Evolutionary conservation across 192 early-diverging fungal genomes (phyloP).

Genomic region (Kappamyces sp.): DNA sequence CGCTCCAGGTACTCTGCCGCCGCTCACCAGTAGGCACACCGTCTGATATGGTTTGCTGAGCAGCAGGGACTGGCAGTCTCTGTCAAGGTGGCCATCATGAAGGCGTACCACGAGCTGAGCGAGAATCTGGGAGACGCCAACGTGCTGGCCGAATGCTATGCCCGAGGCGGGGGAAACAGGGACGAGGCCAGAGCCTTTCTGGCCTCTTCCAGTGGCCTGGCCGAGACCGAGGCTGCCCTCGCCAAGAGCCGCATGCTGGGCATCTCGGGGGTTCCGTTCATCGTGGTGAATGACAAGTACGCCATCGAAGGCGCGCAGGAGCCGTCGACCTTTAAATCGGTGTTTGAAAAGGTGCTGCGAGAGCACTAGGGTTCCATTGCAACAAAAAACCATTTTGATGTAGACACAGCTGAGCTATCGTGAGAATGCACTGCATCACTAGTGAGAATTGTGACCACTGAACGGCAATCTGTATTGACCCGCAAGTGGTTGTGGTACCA

Average conservation of each 20-base stretch:
- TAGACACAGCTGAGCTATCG: no score
- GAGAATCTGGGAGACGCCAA: conserved; percentile 59
- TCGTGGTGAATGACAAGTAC: conserved; percentile 56
- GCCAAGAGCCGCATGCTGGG: conserved; percentile 33
- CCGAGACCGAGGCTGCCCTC: conserved; percentile 44
- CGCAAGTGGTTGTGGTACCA: no score
- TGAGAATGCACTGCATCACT: no score
- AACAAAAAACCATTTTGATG: no score
- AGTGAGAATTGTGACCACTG: no score
- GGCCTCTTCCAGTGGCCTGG: conserved; percentile 46
- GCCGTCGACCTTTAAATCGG: conserved; percentile 50
- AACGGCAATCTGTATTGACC: no score
- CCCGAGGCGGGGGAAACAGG: conserved; percentile 52
- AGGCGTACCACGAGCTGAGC: conserved; percentile 67
- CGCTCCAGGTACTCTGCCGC: no score
- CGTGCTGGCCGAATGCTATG: conserved; percentile 51
- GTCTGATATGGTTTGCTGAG: conserved; percentile 55
- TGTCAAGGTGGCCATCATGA: conserved; percentile 56
- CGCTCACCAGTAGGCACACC: conserved; percentile 66
- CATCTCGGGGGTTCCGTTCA: conserved; percentile 66
- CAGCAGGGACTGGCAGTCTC: conserved; percentile 45
- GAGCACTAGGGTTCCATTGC: no score
- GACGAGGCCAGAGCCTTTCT: conserved; percentile 42
- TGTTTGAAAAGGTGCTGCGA: no score
- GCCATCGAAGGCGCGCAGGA: conserved; percentile 63